Evolutionary conservation across 768 basidiomycete genomes (phyloP), one percentile per base, ranked within the genome.

Genomic region (Collybia sordida): DNA sequence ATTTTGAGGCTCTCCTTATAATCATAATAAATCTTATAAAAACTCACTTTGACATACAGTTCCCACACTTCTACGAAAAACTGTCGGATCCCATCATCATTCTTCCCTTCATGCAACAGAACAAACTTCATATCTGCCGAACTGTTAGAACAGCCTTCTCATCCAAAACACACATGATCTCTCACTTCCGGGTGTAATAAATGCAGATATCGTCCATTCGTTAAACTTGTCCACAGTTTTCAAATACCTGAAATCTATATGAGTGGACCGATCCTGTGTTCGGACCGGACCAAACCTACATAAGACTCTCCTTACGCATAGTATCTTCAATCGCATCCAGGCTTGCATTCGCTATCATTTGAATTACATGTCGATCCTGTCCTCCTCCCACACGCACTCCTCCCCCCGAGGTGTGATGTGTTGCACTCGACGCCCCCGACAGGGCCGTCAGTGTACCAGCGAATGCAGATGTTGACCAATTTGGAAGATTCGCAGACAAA

Each of bases 61-160:
- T 99, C 97, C 96, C 97, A 99, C 23, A 96, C 86, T 7, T 98
- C 97, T 60, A 82, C 83, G 62, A 99, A 90, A 76, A 99, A 99
- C 47, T 79, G 68, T 45, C 87, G 82, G 66, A 98, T 98, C 4
- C 96, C 95, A 43, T 98, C 97, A 70, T 99, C 96, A 71, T 97
- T 98, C 78, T 93, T 96, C 6, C 79, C 79, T 68, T 98, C 97
- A 69, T 98, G 97, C 50, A 99, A 72, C 49, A 99, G 73, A 45
- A 99, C 75, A 66, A 99, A 90, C 69, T 98, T 98, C 73, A 92
- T 91, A 66, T 95, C 97, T 98, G 31, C 28, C 6, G 38, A 17
- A 55, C 43, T 64, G 55, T 64, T 53, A 62, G 60, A 51, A 50
- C 19, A 39, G 17, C 38, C 23, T 35, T 37, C 34, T 23, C 27